A percentile compares a stretch with the other conserved stretches of the same genome.
These are phyloP conservation scores for Rhizopogon parksii DNA, from an alignment of 1,284 basidiomycete species.

Conservation along the genomic window DNA sequence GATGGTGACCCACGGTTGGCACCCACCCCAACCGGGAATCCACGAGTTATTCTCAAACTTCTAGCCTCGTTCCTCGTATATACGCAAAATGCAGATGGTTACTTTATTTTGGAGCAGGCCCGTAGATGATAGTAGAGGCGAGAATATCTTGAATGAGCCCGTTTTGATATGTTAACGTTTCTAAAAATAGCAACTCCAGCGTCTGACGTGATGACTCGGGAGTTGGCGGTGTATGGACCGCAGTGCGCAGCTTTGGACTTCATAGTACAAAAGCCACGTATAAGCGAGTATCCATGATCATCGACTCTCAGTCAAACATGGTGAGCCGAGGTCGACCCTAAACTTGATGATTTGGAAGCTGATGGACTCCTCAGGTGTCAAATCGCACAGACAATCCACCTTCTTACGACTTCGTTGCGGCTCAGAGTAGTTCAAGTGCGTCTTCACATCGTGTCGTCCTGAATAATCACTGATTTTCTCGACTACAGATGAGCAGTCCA, in stretches of 20 bases:
- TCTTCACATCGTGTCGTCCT: background rate
- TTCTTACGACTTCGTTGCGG: constrained; percentile 19
- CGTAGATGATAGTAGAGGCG: too few species aligned
- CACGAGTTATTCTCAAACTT: too few species aligned
- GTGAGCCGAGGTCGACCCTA: constrained; percentile 7
- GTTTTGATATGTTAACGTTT: background rate
- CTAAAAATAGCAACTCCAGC: too few species aligned
- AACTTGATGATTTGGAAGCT: background rate
- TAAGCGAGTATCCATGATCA: constrained; percentile 16
- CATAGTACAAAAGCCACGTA: constrained; percentile 5
- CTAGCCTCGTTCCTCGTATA: too few species aligned
- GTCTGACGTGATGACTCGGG: too few species aligned
- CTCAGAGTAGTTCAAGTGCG: constrained; percentile 16
- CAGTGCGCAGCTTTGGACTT: constrained; percentile 4
- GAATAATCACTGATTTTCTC: background rate
- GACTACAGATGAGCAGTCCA: constrained; percentile 8
- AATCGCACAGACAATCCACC: constrained; percentile 22
- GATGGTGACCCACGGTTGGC: too few species aligned
- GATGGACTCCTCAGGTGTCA: constrained; percentile 12
- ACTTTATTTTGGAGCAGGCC: too few species aligned
- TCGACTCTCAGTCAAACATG: constrained; percentile 23
- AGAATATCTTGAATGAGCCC: too few species aligned
- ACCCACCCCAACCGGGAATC: too few species aligned
- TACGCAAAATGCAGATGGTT: too few species aligned
- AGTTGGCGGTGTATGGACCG: constrained; percentile 5